Evolutionary conservation across 805 yeast species (phyloP).

Genomic region (Candida gorgasii): DNA sequence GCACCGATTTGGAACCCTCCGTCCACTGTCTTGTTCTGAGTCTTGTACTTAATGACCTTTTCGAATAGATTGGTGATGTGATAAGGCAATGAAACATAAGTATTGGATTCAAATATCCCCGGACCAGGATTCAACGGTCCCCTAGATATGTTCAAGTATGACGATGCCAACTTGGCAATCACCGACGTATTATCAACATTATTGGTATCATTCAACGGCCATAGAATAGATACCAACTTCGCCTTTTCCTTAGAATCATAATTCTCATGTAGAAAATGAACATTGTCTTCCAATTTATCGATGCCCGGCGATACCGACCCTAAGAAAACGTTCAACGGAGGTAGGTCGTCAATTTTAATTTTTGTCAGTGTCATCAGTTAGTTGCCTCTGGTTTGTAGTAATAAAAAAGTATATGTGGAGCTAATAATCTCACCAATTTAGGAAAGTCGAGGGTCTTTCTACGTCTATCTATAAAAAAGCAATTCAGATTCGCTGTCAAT

Average conservation of each 20-base stretch:
- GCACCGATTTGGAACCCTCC: slow-evolving; percentile 54
- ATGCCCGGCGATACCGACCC: slow-evolving; percentile 41
- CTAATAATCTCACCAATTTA: too few species aligned
- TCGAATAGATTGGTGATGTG: slow-evolving; percentile 46
- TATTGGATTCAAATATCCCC: slow-evolving; percentile 42
- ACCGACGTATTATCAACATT: slow-evolving; percentile 2
- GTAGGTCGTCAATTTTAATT: slow-evolving; percentile 22
- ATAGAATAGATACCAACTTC: slow-evolving; percentile 4
- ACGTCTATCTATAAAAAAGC: too few species aligned
- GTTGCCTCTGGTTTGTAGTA: too few species aligned
- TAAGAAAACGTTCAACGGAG: slow-evolving; percentile 31
- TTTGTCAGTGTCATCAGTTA: slow-evolving; percentile 26
- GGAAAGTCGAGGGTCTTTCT: too few species aligned
- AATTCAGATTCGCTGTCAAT: too few species aligned
- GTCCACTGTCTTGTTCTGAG: slow-evolving; percentile 35
- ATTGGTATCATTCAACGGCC: slow-evolving; percentile 9
- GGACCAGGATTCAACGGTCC: slow-evolving; percentile 32
- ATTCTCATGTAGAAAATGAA: slow-evolving; percentile 27
- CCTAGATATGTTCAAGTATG: slow-evolving; percentile 38
- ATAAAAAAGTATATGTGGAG: too few species aligned
- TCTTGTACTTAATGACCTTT: slow-evolving; percentile 33
- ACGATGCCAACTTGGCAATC: slow-evolving; percentile 20
- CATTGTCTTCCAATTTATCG: slow-evolving; percentile 31
- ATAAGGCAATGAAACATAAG: slow-evolving; percentile 53
- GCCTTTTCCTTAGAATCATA: slow-evolving; percentile 1